Conservation (phyloP, 2,329 filamentous ascomycete genomes). For the Penicillium thymicola region DNA sequence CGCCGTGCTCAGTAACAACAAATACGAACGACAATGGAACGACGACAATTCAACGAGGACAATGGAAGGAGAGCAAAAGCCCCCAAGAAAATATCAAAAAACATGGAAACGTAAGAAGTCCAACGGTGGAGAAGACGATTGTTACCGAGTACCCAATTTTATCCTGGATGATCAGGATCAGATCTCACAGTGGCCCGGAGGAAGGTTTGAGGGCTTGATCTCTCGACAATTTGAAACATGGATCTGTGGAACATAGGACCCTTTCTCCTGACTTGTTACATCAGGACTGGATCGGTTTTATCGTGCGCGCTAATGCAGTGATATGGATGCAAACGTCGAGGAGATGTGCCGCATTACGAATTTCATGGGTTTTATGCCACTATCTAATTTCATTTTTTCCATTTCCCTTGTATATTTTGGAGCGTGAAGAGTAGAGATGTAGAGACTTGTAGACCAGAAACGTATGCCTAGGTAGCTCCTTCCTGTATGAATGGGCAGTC, state of each 20-base stretch:
- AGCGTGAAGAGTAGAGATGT: neutral
- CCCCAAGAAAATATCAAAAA: neutral
- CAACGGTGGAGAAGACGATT: neutral
- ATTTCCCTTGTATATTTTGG: neutral
- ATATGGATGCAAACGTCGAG: neutral
- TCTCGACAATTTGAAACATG: neutral
- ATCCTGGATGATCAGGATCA: neutral
- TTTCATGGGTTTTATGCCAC: neutral
- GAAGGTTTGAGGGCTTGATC: neutral
- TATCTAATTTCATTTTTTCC: neutral
- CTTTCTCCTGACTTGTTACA: neutral
- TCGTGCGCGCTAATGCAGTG: neutral
- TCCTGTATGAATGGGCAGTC: neutral
- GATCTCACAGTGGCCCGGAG: neutral
- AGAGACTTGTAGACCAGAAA: too few relatives aligned
- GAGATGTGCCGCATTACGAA: neutral
- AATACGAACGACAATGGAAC: neutral
- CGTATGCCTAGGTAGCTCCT: neutral
- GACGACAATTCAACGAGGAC: neutral
- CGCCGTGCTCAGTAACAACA: neutral
- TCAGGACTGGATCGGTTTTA: neutral
- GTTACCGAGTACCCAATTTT: neutral
- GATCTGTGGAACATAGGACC: neutral
- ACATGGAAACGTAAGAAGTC: constrained; percentile 4
- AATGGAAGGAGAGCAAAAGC: neutral